These are phyloP conservation scores for Colletotrichum liriopes DNA, from an alignment of 2,329 filamentous ascomycete genomes.

Conservation along the genomic window DNA sequence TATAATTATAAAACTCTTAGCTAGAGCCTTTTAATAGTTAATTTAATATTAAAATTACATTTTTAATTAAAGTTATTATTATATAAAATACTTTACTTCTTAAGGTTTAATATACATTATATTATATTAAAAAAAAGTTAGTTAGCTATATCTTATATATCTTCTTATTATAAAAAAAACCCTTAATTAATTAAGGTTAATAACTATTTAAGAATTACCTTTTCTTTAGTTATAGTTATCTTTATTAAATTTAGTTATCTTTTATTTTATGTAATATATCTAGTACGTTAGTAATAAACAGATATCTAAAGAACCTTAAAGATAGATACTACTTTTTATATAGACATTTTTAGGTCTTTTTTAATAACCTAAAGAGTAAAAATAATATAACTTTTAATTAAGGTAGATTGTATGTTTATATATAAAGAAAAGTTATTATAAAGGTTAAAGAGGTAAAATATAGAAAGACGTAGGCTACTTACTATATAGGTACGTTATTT, in stretches of 20 bases:
- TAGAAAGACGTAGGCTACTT: neutral
- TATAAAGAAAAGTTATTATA: neutral
- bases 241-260: neutral
- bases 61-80: too few species aligned
- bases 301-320: too few species aligned
- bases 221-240: neutral
- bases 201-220: neutral
- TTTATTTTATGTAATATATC: neutral
- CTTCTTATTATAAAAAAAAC: neutral
- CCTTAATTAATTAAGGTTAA: slow-evolving; percentile 1
- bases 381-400: slow-evolving; percentile 5
- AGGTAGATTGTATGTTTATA: neutral
- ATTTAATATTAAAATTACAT: too few species aligned
- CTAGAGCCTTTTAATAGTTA: too few species aligned
- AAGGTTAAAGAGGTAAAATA: neutral
- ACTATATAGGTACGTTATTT: too few species aligned
- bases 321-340: neutral
- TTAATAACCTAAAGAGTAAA: slow-evolving; percentile 9
- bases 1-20: too few species aligned
- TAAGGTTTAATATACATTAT: neutral
- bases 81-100: slow-evolving; percentile 2
- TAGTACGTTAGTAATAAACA: neutral
- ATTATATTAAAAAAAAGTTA: too few species aligned
- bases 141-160: neutral
- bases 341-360: neutral